Percentiles rank a stretch among this genome's conserved stretches.
Conservation (phyloP, 129 eudicot genomes). For the Smallanthus sonchifolius region DNA sequence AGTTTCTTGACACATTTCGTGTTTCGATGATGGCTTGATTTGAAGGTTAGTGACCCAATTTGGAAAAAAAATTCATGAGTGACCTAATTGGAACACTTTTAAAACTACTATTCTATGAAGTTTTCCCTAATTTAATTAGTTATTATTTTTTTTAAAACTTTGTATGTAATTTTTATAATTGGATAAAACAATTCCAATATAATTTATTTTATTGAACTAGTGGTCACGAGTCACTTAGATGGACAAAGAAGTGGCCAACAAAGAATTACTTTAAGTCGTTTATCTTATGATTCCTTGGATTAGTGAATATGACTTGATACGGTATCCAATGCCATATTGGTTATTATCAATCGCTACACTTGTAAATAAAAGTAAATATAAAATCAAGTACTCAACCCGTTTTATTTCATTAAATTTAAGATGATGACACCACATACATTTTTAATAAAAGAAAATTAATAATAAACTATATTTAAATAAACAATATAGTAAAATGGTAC, state of each 20-base stretch:
- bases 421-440: not conserved
- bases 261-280: not conserved
- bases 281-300: not conserved
- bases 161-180: no score
- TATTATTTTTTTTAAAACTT: no score
- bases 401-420: not conserved
- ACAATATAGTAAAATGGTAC: not conserved
- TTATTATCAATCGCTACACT: not conserved
- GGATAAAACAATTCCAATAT: no score
- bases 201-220: not conserved
- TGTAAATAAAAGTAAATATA: not conserved
- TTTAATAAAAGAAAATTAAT: not conserved
- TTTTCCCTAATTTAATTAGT: no score
- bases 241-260: not conserved
- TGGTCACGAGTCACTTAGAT: not conserved
- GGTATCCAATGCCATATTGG: not conserved
- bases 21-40: no score
- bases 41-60: no score
- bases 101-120: no score
- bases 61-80: no score
- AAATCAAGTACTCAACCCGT: not conserved
- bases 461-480: not conserved
- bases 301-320: not conserved
- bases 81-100: no score
- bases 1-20: no score